phyloP scores from a whole-genome alignment of 1,284 basidiomycete genomes.

The Cystobasidiaceae sp. region DNA sequence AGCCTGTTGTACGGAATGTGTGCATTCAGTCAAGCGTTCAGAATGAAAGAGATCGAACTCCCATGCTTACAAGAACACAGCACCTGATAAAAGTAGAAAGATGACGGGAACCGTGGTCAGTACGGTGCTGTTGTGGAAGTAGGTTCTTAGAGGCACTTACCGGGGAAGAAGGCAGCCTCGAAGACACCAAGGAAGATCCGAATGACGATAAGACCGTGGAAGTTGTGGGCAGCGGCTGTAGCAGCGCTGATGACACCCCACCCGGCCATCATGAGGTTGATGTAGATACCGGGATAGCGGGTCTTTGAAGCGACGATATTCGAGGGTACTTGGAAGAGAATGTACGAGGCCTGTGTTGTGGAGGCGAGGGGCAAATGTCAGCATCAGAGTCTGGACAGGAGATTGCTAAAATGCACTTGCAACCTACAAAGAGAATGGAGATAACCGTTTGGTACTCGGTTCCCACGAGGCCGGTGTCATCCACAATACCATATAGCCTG shows the following conservation, averaged over 20 bases:
- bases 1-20: too few relatives aligned
- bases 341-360: conserved; percentile 25
- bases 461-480: background rate
- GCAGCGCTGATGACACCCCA: conserved; percentile 42
- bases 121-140: too few relatives aligned
- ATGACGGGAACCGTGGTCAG: too few relatives aligned
- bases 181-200: conserved; percentile 46
- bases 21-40: too few relatives aligned
- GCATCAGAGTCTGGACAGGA: too few relatives aligned
- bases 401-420: too few relatives aligned
- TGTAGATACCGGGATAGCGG: conserved; percentile 35
- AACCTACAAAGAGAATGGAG: background rate
- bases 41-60: too few relatives aligned
- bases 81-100: too few relatives aligned
- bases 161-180: conserved; percentile 43
- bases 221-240: conserved; percentile 43
- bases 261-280: conserved; percentile 31
- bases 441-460: background rate
- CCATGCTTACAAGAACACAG: conserved; percentile 46
- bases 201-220: conserved; percentile 40
- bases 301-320: conserved; percentile 37
- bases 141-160: too few relatives aligned
- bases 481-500: conserved; percentile 1
- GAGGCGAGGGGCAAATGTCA: too few relatives aligned
- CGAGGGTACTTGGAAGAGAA: conserved; percentile 32